Evolutionary conservation across 2,329 filamentous ascomycete genomes (phyloP).

Genomic region (Pseudopyrenochaeta lycopersici): DNA sequence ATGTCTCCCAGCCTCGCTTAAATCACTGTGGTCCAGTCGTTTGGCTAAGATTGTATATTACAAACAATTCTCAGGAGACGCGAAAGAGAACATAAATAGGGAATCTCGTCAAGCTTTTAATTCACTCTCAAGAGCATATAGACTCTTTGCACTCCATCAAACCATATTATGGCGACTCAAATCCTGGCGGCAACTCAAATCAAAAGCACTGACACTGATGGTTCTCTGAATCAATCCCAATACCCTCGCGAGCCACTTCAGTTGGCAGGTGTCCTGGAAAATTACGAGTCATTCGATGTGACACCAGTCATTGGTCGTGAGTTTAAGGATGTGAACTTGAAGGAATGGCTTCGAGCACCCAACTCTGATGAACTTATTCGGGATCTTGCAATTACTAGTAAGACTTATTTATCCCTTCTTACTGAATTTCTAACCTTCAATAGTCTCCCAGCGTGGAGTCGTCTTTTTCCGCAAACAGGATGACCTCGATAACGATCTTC

Average conservation of each 20-base stretch:
- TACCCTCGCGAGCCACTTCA: constrained; percentile 30
- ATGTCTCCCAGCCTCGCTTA: not conserved
- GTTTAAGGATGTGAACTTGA: constrained; percentile 65
- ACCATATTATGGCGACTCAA: constrained; percentile 10
- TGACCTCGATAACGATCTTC: constrained; percentile 59
- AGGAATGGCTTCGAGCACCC: constrained; percentile 69
- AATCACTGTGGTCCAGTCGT: not conserved
- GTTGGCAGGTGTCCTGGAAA: constrained; percentile 62
- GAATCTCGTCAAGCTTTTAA: not conserved
- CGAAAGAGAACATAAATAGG: not conserved
- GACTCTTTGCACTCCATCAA: not conserved
- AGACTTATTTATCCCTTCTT: not conserved
- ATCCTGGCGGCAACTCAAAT: constrained; percentile 3
- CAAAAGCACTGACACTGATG: not conserved
- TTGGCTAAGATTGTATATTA: not conserved
- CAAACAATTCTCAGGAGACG: not conserved
- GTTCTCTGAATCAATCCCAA: not conserved
- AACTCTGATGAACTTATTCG: constrained; percentile 71
- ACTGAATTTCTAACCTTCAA: not conserved
- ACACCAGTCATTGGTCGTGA: constrained; percentile 71
- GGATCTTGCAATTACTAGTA: constrained; percentile 65
- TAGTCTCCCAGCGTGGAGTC: constrained; percentile 62
- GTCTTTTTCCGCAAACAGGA: constrained; percentile 65
- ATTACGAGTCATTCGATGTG: constrained; percentile 65
- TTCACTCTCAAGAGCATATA: not conserved